Conservation (phyloP, 2,329 filamentous ascomycete genomes). For the Hirsutella minnesotensis region DNA sequence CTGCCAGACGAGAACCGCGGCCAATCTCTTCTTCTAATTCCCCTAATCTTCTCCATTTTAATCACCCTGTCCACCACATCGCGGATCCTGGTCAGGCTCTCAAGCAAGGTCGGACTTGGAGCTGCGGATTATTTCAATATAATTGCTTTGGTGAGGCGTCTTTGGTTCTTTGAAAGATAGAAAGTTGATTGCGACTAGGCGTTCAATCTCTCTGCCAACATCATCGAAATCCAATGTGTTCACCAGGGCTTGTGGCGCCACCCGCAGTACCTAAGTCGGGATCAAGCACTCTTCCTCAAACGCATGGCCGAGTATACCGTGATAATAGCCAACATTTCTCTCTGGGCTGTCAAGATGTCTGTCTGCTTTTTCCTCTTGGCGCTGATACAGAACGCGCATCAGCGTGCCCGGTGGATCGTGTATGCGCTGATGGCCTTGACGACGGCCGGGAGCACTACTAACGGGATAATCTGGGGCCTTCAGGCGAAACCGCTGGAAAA, state of each 20-base stretch:
- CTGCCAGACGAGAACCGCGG: background rate
- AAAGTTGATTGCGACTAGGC: background rate
- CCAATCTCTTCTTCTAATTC: background rate
- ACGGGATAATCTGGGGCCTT: background rate
- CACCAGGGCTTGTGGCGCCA: background rate
- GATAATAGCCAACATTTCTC: background rate
- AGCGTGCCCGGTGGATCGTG: background rate
- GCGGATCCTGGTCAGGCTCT: background rate
- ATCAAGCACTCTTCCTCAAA: background rate
- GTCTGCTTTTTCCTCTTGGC: background rate
- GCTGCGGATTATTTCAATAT: background rate
- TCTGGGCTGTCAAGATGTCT: background rate
- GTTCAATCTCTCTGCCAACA: background rate
- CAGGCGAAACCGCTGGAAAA: background rate
- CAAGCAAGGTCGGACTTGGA: background rate
- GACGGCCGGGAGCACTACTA: background rate
- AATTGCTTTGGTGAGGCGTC: background rate
- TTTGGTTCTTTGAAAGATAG: too few species aligned
- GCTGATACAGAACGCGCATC: background rate
- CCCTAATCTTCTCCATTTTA: background rate
- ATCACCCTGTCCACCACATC: background rate
- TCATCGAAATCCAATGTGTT: background rate
- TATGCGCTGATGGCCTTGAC: background rate
- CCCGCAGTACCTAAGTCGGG: background rate
- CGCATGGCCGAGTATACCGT: background rate